phyloP scores from a whole-genome alignment of 106 monocot species.

The Hemerocallis citrina region DNA sequence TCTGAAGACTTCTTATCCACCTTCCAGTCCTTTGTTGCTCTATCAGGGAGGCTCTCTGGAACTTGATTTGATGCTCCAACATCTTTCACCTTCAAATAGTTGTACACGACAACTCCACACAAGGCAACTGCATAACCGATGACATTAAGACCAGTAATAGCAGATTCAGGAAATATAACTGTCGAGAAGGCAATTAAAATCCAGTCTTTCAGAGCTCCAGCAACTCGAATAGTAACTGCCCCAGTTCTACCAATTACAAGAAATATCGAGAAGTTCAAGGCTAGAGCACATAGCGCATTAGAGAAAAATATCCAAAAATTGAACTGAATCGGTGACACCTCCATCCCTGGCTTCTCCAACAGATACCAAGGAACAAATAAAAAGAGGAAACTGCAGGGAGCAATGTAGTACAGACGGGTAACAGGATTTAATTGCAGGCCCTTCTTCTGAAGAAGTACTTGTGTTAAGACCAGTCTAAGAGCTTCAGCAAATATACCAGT shows the following conservation, averaged over 20 bases:
- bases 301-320: conserved; percentile 84
- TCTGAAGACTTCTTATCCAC: conserved; percentile 58
- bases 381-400: conserved; percentile 85
- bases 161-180: conserved; percentile 83
- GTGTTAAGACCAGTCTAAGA: conserved; percentile 90
- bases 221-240: conserved; percentile 81
- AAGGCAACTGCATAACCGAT: conserved; percentile 79
- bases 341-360: conserved; percentile 69
- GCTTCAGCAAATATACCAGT: conserved; percentile 95
- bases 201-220: conserved; percentile 96
- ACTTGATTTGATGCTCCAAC: conserved; percentile 47
- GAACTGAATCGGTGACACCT: conserved; percentile 64
- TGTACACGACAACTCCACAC: conserved; percentile 94
- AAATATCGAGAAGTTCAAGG: conserved; percentile 87
- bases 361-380: conserved; percentile 77
- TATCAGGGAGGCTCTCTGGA: conserved; percentile 57
- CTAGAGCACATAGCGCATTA: conserved; percentile 82
- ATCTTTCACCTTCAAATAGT: conserved; percentile 91
- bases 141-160: conserved; percentile 81
- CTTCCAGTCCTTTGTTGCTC: conserved; percentile 73
- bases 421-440: conserved; percentile 88
- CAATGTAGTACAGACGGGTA: conserved; percentile 94
- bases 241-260: conserved; percentile 90
- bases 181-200: conserved; percentile 90
- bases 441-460: conserved; percentile 94